Conservation (phyloP, 371 early-diverging fungal genomes). For the Circinella umbellata region DNA sequence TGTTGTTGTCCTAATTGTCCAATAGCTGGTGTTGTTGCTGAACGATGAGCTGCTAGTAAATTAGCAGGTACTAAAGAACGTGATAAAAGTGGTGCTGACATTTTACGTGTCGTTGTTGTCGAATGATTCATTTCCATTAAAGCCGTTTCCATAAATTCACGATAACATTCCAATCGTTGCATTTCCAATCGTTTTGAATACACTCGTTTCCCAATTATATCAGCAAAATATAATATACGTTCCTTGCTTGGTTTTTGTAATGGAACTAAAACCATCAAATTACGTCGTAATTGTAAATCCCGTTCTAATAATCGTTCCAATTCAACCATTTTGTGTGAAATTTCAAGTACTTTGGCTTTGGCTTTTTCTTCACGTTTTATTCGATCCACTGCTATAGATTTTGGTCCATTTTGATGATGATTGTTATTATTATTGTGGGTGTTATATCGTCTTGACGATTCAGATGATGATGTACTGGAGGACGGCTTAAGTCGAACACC, state of each 20-base stretch:
- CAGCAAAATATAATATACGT: conserved; percentile 60
- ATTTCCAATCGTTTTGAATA: conserved; percentile 59
- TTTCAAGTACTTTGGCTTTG: conserved; percentile 19
- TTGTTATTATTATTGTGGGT: no score
- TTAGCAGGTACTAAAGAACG: not conserved
- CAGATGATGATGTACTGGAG: conserved; percentile 24
- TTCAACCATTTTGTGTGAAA: conserved; percentile 29
- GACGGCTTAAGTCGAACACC: conserved; percentile 58
- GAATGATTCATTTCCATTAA: not conserved
- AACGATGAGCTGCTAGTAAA: conserved; percentile 12
- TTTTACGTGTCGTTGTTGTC: conserved; percentile 7
- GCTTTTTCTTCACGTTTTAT: conserved; percentile 27
- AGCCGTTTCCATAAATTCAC: conserved; percentile 62
- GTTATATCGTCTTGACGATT: not conserved
- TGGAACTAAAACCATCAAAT: conserved; percentile 70
- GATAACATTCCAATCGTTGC: conserved; percentile 71
- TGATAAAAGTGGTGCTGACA: conserved; percentile 19
- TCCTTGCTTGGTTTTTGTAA: conserved; percentile 67
- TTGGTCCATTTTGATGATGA: not conserved
- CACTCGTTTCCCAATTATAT: conserved; percentile 57
- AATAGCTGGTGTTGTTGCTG: conserved; percentile 12
- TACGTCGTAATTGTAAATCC: conserved; percentile 64
- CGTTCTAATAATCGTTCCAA: conserved; percentile 47
- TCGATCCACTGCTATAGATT: conserved; percentile 11
- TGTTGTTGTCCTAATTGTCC: not conserved